Conservation (phyloP, 164 flowering plant species). For the Buxus sempervirens region DNA sequence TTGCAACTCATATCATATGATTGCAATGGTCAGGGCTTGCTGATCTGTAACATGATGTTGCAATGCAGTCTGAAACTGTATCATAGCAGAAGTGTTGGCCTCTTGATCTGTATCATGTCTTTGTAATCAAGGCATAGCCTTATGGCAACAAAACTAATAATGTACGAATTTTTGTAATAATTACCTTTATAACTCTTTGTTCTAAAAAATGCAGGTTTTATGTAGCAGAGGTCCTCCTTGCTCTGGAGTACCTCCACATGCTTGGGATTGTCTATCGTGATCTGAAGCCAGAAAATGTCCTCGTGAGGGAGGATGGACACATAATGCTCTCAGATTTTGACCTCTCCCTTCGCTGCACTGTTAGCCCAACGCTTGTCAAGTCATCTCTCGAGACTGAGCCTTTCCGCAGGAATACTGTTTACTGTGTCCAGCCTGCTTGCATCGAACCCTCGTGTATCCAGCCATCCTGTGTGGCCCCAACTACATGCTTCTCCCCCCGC, state of each 20-base stretch:
- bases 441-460: slow-evolving; percentile 77
- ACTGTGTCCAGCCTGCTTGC: slow-evolving; percentile 80
- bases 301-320: slow-evolving; percentile 90
- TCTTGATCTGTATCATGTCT: too few relatives aligned
- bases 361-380: slow-evolving; percentile 77
- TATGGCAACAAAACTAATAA: too few relatives aligned
- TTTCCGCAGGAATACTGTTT: slow-evolving; percentile 46
- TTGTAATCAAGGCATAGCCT: too few relatives aligned
- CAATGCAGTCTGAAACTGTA: too few relatives aligned
- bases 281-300: slow-evolving; percentile 93
- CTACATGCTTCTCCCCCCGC: slow-evolving; percentile 78
- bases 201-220: slow-evolving; percentile 76
- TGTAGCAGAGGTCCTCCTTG: slow-evolving; percentile 78
- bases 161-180: too few relatives aligned
- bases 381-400: slow-evolving; percentile 57
- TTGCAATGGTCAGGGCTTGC: too few relatives aligned
- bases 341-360: slow-evolving; percentile 80
- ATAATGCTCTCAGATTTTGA: slow-evolving; percentile 94
- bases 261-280: slow-evolving; percentile 88
- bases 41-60: background rate
- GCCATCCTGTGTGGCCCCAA: slow-evolving; percentile 79
- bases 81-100: too few relatives aligned
- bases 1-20: too few relatives aligned
- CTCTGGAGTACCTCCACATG: slow-evolving; percentile 92
- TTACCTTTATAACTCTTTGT: too few relatives aligned